Evolutionary conservation across 441 rosid genomes (phyloP), one percentile per base, ranked within the genome.

Genomic region (Raphanus hybrid): DNA sequence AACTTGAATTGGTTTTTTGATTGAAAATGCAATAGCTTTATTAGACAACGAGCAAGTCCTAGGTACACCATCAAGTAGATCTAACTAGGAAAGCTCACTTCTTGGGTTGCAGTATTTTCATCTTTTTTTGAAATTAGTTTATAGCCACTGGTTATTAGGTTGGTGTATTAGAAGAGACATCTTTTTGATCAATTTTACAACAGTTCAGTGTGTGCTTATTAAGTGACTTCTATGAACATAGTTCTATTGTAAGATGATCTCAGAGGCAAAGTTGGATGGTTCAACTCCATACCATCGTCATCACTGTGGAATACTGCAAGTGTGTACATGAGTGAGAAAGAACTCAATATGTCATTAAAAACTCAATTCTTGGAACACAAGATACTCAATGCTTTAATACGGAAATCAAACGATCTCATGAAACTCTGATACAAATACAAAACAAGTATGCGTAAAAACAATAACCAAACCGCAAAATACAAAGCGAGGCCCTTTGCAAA

Each of bases 1-100:
- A 45, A 43, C 14, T 12, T 20, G 10, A 23, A 65, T 11, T 11
- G 11, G 58, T 29, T 8, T 64, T 71, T 65, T 70, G 27, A 11
- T 41, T 69, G 67, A 76, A 64, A 59, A 41, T 70, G 71, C n/a
- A 37, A 10, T 62, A 50, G 79, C 58, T n/a, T 18, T 23, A 9
- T 57, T 37, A 64, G 66, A 54, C 2, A 23, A 20, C 4, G 43
- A 71, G 72, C 34, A 29, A 29, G 34, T 29, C 34, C 34, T 29
- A 29, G 34, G 34, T 29, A 29, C 8, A 29, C 8, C 66, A 59
- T 55, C 63, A 48, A 54, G 27, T 73, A 73, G 78, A 67, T 73
- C 70, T 78, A 67, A 72, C 57, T 78, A 71, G 76, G 66, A 63
- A 8, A 68, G 68, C 73, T 75, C 68, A 67, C 26, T 67, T 45